Evolutionary conservation across 805 yeast genomes (phyloP).

Genomic region (Starmerella geochares): DNA sequence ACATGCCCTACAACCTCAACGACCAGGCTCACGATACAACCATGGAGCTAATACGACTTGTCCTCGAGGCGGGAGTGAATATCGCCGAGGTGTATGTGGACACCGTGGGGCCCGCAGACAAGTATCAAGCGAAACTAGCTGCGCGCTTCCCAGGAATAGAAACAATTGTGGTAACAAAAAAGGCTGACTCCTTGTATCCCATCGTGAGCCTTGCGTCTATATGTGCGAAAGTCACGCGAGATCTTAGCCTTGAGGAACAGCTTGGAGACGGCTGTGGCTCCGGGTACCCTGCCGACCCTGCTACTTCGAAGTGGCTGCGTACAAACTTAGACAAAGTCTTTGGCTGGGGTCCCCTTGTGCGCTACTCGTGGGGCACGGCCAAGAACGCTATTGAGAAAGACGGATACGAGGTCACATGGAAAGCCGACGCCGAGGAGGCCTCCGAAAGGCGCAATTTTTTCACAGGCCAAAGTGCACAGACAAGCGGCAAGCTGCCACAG

Average conservation of each 20-base stretch:
- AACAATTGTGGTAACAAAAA: constrained; percentile 74
- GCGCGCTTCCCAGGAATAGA: constrained; percentile 52
- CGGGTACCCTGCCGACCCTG: constrained; percentile 92
- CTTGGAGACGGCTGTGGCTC: constrained; percentile 53
- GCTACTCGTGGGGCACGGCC: constrained; percentile 94
- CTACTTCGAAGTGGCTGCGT: constrained; percentile 68
- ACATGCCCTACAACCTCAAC: constrained; percentile 64
- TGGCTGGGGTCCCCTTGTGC: constrained; percentile 71
- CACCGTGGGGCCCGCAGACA: constrained; percentile 90
- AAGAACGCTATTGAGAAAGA: constrained; percentile 53
- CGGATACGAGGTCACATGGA: constrained; percentile 52
- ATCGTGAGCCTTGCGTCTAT: constrained; percentile 91
- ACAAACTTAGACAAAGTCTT: constrained; percentile 55
- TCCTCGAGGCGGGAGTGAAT: constrained; percentile 51
- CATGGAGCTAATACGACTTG: constrained; percentile 59
- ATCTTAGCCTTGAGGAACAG: constrained; percentile 40
- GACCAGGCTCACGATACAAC: constrained; percentile 97
- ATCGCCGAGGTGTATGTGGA: constrained; percentile 74
- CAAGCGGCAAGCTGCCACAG: constrained; percentile 10
- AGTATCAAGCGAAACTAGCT: constrained; percentile 68
- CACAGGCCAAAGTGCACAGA: not conserved
- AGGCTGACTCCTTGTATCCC: constrained; percentile 88
- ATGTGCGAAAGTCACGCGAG: constrained; percentile 94
- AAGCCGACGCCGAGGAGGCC: constrained; percentile 35
- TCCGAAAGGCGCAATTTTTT: constrained; percentile 2